Evolutionary conservation across 768 basidiomycete genomes (phyloP).

Genomic region (Gyrodon lividus): DNA sequence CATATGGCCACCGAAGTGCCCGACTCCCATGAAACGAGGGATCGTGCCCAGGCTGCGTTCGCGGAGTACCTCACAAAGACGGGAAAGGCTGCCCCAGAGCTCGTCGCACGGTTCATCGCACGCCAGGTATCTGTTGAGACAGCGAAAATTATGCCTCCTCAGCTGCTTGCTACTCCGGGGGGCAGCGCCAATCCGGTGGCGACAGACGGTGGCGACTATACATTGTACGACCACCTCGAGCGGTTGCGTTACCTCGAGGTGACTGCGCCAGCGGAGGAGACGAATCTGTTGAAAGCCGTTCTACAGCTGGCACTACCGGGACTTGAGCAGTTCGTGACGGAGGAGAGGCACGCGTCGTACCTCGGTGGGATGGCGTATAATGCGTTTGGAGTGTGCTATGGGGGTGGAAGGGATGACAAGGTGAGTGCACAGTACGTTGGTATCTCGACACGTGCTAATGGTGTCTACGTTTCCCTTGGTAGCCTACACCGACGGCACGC

Average conservation of each 20-base stretch:
- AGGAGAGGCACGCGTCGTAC: slow-evolving; percentile 59
- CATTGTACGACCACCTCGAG: slow-evolving; percentile 75
- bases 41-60: slow-evolving; percentile 59
- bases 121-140: slow-evolving; percentile 68
- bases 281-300: slow-evolving; percentile 49
- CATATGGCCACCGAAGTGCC: slow-evolving; percentile 34
- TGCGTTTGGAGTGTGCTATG: slow-evolving; percentile 68
- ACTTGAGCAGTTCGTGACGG: slow-evolving; percentile 66
- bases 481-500: slow-evolving; percentile 54
- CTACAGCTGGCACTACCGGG: slow-evolving; percentile 65
- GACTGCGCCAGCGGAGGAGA: slow-evolving; percentile 47
- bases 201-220: slow-evolving; percentile 53
- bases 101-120: slow-evolving; percentile 71
- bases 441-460: background rate
- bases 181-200: slow-evolving; percentile 20
- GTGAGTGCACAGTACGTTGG: slow-evolving; percentile 36
- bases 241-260: slow-evolving; percentile 67
- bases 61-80: slow-evolving; percentile 53
- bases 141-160: slow-evolving; percentile 46
- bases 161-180: slow-evolving; percentile 10
- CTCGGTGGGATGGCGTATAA: slow-evolving; percentile 77
- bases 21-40: slow-evolving; percentile 43
- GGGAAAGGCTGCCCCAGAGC: slow-evolving; percentile 45
- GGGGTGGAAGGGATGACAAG: slow-evolving; percentile 67
- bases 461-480: slow-evolving; percentile 1